Evolutionary conservation across 768 basidiomycete genomes (phyloP).

Genomic region (Exsudoporus frostii): DNA sequence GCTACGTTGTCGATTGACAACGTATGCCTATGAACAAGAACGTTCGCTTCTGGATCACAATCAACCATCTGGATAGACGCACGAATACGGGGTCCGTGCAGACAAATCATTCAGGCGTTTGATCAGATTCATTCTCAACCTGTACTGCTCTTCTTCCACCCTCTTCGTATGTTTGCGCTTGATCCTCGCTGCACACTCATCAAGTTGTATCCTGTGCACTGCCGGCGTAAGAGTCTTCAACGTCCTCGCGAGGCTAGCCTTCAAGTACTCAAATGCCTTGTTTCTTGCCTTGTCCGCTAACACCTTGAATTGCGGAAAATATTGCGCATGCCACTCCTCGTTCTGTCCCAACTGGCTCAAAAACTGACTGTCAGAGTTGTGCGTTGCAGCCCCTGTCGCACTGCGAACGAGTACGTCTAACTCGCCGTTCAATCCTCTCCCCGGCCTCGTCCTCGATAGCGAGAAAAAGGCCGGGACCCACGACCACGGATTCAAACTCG

Average conservation of each 20-base stretch:
- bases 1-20: background rate
- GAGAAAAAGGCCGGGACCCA: background rate
- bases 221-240: slow-evolving; percentile 7
- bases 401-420: slow-evolving; percentile 4
- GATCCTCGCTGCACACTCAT: background rate
- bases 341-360: slow-evolving; percentile 5
- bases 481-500: background rate
- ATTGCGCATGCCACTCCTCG: background rate
- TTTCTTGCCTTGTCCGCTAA: background rate
- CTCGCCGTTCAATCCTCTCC: background rate
- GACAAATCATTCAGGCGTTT: slow-evolving; percentile 17
- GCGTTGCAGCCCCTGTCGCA: background rate
- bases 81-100: slow-evolving; percentile 1
- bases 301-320: background rate
- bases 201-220: slow-evolving; percentile 11
- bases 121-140: slow-evolving; percentile 19
- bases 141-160: slow-evolving; percentile 4
- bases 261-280: background rate
- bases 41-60: background rate
- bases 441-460: background rate
- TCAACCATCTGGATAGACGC: background rate
- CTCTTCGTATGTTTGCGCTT: background rate
- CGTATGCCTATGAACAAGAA: slow-evolving; percentile 8
- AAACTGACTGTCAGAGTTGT: slow-evolving; percentile 13
- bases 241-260: background rate